phyloP scores from a whole-genome alignment of 345 rosid genomes.

The Populus pruinosa region DNA sequence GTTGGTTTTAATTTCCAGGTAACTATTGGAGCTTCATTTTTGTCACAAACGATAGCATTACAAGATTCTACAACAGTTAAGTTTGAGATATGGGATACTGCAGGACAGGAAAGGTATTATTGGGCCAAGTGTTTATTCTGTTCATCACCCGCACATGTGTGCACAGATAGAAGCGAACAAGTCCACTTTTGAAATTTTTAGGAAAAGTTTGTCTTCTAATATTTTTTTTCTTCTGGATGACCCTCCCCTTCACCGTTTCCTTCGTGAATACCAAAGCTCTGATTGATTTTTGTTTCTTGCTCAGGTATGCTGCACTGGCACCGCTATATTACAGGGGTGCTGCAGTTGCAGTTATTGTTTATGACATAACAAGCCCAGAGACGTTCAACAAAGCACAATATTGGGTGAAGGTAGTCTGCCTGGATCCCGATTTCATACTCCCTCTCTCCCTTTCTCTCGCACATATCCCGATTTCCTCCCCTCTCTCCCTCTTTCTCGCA shows the following conservation, averaged over 20 bases:
- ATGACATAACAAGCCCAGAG: constrained; percentile 94
- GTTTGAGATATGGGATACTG: constrained; percentile 99
- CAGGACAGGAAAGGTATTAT: constrained; percentile 94
- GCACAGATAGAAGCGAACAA: background rate
- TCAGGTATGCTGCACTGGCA: constrained; percentile 93
- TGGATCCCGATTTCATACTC: background rate
- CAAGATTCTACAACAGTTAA: constrained; percentile 96
- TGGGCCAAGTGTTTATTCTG: background rate
- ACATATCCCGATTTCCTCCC: background rate
- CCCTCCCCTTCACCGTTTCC: background rate
- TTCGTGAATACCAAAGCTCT: background rate
- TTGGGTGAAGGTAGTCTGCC: constrained; percentile 82
- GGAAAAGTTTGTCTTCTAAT: constrained; percentile 5
- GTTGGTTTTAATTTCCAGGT: constrained; percentile 52
- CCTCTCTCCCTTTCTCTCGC: background rate
- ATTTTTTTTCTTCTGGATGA: background rate
- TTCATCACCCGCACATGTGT: background rate
- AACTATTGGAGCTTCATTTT: constrained; percentile 95
- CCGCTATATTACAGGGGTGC: constrained; percentile 98
- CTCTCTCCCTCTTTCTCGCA: background rate
- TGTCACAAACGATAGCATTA: constrained; percentile 94
- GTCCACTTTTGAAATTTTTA: constrained; percentile 6
- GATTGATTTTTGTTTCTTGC: background rate
- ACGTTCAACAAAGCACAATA: constrained; percentile 88
- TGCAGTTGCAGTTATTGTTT: constrained; percentile 88